These are phyloP conservation scores for Aspergillus brasiliensis DNA, from an alignment of 2,329 filamentous ascomycete species.

Conservation along the genomic window DNA sequence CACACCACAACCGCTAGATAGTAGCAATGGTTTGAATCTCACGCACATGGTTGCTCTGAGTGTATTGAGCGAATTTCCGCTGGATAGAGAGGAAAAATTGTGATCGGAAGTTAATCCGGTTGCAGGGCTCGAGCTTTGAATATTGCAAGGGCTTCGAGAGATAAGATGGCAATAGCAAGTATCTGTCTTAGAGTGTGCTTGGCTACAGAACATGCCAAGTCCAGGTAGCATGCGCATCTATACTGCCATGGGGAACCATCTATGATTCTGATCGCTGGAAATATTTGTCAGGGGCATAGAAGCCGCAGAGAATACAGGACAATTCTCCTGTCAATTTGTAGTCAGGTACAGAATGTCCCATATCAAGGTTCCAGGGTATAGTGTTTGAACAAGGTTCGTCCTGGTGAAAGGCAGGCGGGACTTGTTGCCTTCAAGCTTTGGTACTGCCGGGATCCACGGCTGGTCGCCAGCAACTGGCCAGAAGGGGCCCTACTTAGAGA, in stretches of 20 bases:
- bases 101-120: too few relatives aligned
- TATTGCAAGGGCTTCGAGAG: neutral
- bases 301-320: neutral
- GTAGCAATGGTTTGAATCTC: too few relatives aligned
- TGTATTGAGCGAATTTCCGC: too few relatives aligned
- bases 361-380: neutral
- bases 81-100: too few relatives aligned
- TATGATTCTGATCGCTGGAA: too few relatives aligned
- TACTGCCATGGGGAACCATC: neutral
- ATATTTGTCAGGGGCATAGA: too few relatives aligned
- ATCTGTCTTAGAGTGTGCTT: neutral
- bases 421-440: constrained; percentile 13
- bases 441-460: constrained; percentile 10
- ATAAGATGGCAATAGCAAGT: neutral
- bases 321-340: too few relatives aligned
- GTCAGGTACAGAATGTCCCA: neutral
- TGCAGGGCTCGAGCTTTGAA: too few relatives aligned
- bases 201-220: neutral
- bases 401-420: constrained; percentile 1
- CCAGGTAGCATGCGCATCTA: neutral
- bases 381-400: neutral
- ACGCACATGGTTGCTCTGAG: too few relatives aligned
- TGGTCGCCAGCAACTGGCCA: constrained; percentile 1
- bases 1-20: too few relatives aligned
- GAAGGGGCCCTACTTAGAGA: neutral